These are phyloP conservation scores for Hymenoscyphus occultus DNA, from an alignment of 2,329 filamentous ascomycete genomes.

Conservation along the genomic window DNA sequence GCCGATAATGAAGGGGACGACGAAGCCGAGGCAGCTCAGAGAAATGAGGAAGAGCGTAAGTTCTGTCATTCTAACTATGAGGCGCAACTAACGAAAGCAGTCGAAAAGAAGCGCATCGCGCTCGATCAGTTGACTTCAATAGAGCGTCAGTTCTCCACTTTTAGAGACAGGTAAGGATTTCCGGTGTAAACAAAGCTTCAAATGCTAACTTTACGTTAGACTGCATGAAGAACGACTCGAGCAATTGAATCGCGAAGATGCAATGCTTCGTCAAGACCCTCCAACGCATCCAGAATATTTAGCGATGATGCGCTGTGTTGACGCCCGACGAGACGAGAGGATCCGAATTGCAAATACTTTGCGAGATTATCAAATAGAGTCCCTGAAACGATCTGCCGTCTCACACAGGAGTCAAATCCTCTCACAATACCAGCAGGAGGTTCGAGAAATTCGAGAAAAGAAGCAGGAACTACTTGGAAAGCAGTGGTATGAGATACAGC, in stretches of 20 bases:
- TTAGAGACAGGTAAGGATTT: slow-evolving; percentile 69
- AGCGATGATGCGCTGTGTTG: slow-evolving; percentile 82
- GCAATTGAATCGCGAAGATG: slow-evolving; percentile 70
- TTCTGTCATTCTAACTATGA: slow-evolving; percentile 19
- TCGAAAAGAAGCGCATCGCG: slow-evolving; percentile 74
- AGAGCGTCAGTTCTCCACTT: slow-evolving; percentile 83
- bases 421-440: slow-evolving; percentile 84
- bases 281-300: slow-evolving; percentile 90
- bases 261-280: slow-evolving; percentile 54
- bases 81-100: slow-evolving; percentile 45
- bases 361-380: slow-evolving; percentile 68
- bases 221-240: slow-evolving; percentile 86
- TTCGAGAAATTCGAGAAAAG: slow-evolving; percentile 78
- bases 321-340: slow-evolving; percentile 78
- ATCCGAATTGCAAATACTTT: slow-evolving; percentile 71
- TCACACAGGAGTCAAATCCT: slow-evolving; percentile 83
- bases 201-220: slow-evolving; percentile 45
- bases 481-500: slow-evolving; percentile 90
- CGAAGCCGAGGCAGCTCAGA: slow-evolving; percentile 56
- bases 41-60: slow-evolving; percentile 65
- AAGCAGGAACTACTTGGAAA: slow-evolving; percentile 78
- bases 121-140: slow-evolving; percentile 76
- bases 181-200: background rate
- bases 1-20: slow-evolving; percentile 56
- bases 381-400: slow-evolving; percentile 70